Conservation (phyloP, 202 grass and related monocot genomes). For the Brachypodium distachyon region DNA sequence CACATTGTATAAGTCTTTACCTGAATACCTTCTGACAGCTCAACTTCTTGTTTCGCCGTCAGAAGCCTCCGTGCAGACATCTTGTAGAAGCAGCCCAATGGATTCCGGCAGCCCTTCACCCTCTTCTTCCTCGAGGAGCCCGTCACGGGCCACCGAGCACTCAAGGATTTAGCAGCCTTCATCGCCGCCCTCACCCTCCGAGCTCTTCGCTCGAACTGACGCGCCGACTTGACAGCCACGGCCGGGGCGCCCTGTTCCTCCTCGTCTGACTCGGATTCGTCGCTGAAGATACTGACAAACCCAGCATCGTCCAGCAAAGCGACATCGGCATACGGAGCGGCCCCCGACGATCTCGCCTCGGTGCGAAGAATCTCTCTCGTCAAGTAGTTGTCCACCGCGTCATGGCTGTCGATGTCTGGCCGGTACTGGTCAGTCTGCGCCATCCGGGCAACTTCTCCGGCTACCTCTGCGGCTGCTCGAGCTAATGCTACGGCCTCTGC, state of each 20-base stretch:
- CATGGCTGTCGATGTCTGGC: neutral
- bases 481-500: conserved; percentile 80
- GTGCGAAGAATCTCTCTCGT: conserved; percentile 17
- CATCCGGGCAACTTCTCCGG: conserved; percentile 65
- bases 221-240: conserved; percentile 59
- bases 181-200: conserved; percentile 50
- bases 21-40: conserved; percentile 79
- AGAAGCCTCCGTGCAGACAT: conserved; percentile 49
- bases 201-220: conserved; percentile 58
- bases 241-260: neutral
- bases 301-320: conserved; percentile 13
- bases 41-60: conserved; percentile 57
- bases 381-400: neutral
- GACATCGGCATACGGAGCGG: conserved; percentile 6
- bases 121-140: conserved; percentile 50
- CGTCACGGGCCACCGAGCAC: neutral
- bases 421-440: conserved; percentile 17
- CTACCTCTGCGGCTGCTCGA: conserved; percentile 61
- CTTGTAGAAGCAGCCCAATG: conserved; percentile 45
- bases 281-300: conserved; percentile 28
- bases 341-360: conserved; percentile 2
- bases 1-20: conserved; percentile 18
- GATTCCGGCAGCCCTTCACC: conserved; percentile 39
- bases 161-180: conserved; percentile 35
- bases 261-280: conserved; percentile 23